Base-by-base conservation (phyloP, 2,329 filamentous ascomycete species). In the Geosmithia flava region DNA sequence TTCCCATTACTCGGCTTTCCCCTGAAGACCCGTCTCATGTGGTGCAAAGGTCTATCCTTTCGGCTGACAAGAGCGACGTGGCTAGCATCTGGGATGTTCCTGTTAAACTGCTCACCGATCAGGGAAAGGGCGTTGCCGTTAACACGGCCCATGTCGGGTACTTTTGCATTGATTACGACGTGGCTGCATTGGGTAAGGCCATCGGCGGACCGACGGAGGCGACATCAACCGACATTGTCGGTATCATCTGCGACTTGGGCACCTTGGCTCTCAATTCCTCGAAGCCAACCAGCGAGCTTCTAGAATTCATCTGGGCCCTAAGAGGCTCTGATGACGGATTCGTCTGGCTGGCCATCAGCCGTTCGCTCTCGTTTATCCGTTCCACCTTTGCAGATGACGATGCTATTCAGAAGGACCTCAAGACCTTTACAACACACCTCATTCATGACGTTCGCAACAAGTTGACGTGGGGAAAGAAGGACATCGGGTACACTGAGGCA, bases 61-160 rank as follows among this genome's bases (percentile, higher is more conserved):
- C 87, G 19, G 89, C 87, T 3, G 93, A 93, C 10, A 91, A 97
- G 2, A 87, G 94, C 59, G 93, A 98, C 55, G 90, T 98, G 59
- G 74, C 85, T 58, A 96, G 90, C 3, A 82, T 80, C 19, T 98
- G 93, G 93, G 98, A 93, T 91, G 80, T 97, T 51, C 93, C 93
- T 16, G 76, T 98, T 30, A 85, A 85, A 15, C 72, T 98, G 27
- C 85, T 89, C 63, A 85, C 87, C 47, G 87, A 87, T 58, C 69
- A 75, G 39, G 75, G 83, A 20, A 70, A 81, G 30, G 68, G 79
- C 7, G 71, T 84, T 47, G 71, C 83, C 50, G 71, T 77, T 19
- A 98, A 98, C 71, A 81, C 83, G 51, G 81, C 91, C 48, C 85
- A 91, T 50, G 89, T 83, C 47, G 91, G 89, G 23, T 96, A 80